These are phyloP conservation scores for Pisolithus albus DNA, from an alignment of 768 basidiomycete genomes.

Conservation along the genomic window DNA sequence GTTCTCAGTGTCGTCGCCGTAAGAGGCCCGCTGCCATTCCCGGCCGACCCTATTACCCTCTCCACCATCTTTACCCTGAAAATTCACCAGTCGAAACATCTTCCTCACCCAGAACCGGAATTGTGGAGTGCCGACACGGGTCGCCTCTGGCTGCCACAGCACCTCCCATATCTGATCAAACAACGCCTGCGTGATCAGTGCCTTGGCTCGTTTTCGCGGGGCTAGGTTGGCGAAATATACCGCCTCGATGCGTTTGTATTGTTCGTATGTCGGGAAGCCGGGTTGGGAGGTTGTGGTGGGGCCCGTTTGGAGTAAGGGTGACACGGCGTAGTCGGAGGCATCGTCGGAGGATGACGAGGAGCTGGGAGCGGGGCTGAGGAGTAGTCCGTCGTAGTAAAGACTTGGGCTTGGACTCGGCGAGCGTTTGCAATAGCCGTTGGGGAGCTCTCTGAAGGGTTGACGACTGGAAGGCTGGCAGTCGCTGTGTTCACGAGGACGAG, in stretches of 20 bases:
- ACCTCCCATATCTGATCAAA: conserved; percentile 72
- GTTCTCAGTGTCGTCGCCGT: no score
- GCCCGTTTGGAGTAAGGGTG: neutral
- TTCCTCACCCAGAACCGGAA: conserved; percentile 82
- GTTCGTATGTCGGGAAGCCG: conserved; percentile 56
- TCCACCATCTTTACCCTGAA: neutral
- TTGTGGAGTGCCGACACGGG: conserved; percentile 48
- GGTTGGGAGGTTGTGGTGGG: conserved; percentile 18
- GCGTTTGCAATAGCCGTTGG: neutral
- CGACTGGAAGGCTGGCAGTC: no score
- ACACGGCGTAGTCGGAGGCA: neutral
- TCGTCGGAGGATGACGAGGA: conserved; percentile 3
- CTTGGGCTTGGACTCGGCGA: neutral
- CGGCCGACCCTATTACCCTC: conserved; percentile 13
- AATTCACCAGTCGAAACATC: conserved; percentile 56
- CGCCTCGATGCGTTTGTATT: conserved; percentile 53
- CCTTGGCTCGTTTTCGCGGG: conserved; percentile 55
- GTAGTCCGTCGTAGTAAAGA: conserved; percentile 17
- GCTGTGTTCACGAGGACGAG: no score
- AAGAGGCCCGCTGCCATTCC: neutral
- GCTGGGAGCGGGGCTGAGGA: conserved; percentile 2
- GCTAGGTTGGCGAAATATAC: conserved; percentile 55
- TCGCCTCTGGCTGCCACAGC: conserved; percentile 45
- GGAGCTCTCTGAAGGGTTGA: no score
- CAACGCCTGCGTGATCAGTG: conserved; percentile 62